These are phyloP conservation scores for Malassezia yamatoensis DNA, from an alignment of 1,284 basidiomycete genomes.

Conservation along the genomic window DNA sequence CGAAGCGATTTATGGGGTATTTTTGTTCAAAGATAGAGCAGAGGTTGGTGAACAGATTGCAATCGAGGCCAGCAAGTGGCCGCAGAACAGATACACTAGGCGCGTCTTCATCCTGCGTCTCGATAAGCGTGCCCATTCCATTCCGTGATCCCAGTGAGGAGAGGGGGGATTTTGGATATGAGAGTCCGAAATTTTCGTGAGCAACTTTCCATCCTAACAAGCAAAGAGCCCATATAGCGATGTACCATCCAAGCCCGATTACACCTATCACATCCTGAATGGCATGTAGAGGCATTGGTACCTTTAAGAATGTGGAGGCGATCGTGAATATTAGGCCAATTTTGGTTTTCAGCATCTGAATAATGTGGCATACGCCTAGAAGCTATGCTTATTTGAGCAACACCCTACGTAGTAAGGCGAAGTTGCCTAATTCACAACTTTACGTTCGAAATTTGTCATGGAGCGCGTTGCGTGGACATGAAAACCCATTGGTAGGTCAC, in stretches of 20 bases:
- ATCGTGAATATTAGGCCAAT: not conserved
- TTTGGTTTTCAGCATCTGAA: no score
- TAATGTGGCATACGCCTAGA: no score
- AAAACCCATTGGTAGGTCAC: slow-evolving; percentile 31
- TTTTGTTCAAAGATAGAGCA: slow-evolving; percentile 40
- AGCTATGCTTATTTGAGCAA: no score
- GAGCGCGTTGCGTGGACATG: slow-evolving; percentile 15
- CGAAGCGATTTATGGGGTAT: slow-evolving; percentile 34
- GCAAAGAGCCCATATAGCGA: slow-evolving; percentile 62
- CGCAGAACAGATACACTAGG: slow-evolving; percentile 42
- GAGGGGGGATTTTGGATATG: slow-evolving; percentile 18
- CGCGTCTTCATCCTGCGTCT: not conserved
- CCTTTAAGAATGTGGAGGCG: no score
- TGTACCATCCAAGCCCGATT: slow-evolving; percentile 56
- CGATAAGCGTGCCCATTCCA: not conserved
- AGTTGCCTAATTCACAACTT: no score
- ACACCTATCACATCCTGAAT: not conserved
- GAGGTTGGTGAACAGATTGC: slow-evolving; percentile 40
- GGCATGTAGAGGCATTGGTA: not conserved
- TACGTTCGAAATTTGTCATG: no score
- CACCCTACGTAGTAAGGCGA: no score
- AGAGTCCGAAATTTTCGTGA: slow-evolving; percentile 6
- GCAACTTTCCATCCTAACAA: slow-evolving; percentile 60
- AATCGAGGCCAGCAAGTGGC: slow-evolving; percentile 42
- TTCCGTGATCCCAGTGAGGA: slow-evolving; percentile 49